A percentile compares a stretch with the other conserved stretches of the same genome.
phyloP scores from a whole-genome alignment of 768 basidiomycete genomes.

The Kondoa malvinella region DNA sequence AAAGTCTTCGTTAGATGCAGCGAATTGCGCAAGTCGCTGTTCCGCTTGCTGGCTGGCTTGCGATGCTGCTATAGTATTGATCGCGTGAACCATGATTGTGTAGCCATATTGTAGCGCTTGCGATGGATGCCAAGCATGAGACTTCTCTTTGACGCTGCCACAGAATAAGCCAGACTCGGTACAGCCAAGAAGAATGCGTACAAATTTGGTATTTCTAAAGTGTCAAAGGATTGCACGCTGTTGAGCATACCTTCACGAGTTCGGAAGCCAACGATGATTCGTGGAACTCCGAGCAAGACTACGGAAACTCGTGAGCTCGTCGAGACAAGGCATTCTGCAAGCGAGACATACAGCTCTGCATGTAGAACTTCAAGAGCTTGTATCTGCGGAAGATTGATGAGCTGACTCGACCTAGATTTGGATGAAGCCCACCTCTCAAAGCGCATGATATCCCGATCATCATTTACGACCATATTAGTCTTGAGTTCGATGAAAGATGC shows the following conservation, averaged over 20 bases:
- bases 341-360: constrained; percentile 47
- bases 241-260: constrained; percentile 54
- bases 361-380: constrained; percentile 81
- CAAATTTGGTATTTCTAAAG: constrained; percentile 57
- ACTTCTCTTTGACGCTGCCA: constrained; percentile 46
- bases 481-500: constrained; percentile 52
- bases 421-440: constrained; percentile 54
- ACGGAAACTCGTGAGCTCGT: not conserved
- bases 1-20: not conserved
- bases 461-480: constrained; percentile 55
- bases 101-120: constrained; percentile 61
- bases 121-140: constrained; percentile 58
- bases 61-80: not conserved
- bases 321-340: not conserved
- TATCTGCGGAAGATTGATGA: constrained; percentile 32
- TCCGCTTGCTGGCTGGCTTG: not conserved
- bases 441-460: constrained; percentile 43
- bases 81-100: constrained; percentile 41
- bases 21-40: constrained; percentile 3
- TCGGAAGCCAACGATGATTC: constrained; percentile 73
- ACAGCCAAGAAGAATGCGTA: not conserved
- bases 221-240: constrained; percentile 55
- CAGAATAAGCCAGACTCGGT: not conserved
- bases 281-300: constrained; percentile 72
- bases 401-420: not conserved